These are phyloP conservation scores for Wallacemonas sp. DNA, from an alignment of 208 protist species.

Conservation along the genomic window DNA sequence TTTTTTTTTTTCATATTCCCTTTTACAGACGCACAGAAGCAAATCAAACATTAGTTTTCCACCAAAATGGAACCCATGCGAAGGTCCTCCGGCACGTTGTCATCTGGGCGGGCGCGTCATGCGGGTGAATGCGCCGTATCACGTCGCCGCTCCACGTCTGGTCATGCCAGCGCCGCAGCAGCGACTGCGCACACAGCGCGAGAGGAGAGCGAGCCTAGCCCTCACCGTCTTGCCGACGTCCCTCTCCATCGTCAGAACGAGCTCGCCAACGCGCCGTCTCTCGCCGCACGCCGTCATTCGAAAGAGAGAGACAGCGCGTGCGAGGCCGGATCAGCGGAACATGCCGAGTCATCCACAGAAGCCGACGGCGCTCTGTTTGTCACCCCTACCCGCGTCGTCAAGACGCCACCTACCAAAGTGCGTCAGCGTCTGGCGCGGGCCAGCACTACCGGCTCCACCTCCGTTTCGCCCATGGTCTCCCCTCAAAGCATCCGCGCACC, in stretches of 20 bases:
- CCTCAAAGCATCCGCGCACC: constrained; percentile 3
- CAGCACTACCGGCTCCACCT: not conserved
- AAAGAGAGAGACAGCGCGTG: constrained; percentile 22
- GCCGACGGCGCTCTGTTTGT: too few species aligned
- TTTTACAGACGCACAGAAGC: too few species aligned
- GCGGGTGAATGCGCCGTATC: not conserved
- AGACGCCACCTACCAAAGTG: constrained; percentile 3
- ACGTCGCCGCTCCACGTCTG: not conserved
- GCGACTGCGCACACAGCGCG: too few species aligned
- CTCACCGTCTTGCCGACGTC: not conserved
- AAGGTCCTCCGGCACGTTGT: not conserved
- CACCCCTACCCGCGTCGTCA: constrained; percentile 2
- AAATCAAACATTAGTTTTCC: too few species aligned
- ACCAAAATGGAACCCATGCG: not conserved
- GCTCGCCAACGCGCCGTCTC: not conserved
- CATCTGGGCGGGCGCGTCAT: not conserved
- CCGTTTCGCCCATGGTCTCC: not conserved
- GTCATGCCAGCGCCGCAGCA: not conserved
- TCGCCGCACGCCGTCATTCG: not conserved
- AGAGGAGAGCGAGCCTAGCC: too few species aligned
- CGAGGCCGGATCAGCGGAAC: too few species aligned
- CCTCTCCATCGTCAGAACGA: not conserved
- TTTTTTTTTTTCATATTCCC: not conserved
- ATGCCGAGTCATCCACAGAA: too few species aligned
- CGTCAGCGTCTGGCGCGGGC: not conserved